Evolutionary conservation across 2,329 filamentous ascomycete species (phyloP).

Genomic region (Colletotrichum sp.): DNA sequence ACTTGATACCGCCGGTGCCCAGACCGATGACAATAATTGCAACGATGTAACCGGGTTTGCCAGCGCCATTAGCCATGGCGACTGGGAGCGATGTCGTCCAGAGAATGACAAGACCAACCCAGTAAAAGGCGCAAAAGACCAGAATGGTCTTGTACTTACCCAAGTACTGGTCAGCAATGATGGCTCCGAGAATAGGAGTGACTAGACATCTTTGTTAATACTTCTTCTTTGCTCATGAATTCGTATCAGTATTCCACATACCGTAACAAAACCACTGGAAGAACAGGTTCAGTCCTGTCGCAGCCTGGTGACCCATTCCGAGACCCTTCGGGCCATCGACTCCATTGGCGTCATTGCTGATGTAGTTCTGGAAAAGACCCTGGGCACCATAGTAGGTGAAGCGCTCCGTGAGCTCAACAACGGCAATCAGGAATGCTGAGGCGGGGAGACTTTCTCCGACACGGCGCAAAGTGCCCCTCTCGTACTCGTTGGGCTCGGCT

Average conservation of each 20-base stretch:
- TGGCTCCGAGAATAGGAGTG: slow-evolving; percentile 54
- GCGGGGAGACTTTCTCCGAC: slow-evolving; percentile 59
- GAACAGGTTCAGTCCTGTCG: slow-evolving; percentile 59
- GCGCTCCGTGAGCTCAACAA: slow-evolving; percentile 61
- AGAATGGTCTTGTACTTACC: slow-evolving; percentile 68
- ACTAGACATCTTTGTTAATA: slow-evolving; percentile 23
- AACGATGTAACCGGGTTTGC: slow-evolving; percentile 56
- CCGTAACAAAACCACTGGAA: slow-evolving; percentile 58
- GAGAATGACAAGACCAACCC: slow-evolving; percentile 59
- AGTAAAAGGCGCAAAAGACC: slow-evolving; percentile 61
- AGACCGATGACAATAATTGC: slow-evolving; percentile 68
- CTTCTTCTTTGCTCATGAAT: neutral
- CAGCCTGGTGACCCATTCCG: slow-evolving; percentile 58
- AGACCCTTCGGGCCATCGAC: slow-evolving; percentile 52
- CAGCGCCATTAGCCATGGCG: slow-evolving; percentile 39
- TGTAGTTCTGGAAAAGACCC: slow-evolving; percentile 62
- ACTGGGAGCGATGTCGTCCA: slow-evolving; percentile 52
- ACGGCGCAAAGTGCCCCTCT: slow-evolving; percentile 54
- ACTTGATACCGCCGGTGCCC: slow-evolving; percentile 73
- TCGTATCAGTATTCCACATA: slow-evolving; percentile 16
- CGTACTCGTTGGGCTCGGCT: slow-evolving; percentile 56
- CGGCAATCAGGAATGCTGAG: slow-evolving; percentile 60
- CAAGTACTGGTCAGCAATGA: slow-evolving; percentile 61
- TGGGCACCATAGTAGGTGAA: slow-evolving; percentile 63
- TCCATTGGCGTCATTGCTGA: slow-evolving; percentile 39